phyloP scores from a whole-genome alignment of 805 yeast species.

The Candida michaelii region DNA sequence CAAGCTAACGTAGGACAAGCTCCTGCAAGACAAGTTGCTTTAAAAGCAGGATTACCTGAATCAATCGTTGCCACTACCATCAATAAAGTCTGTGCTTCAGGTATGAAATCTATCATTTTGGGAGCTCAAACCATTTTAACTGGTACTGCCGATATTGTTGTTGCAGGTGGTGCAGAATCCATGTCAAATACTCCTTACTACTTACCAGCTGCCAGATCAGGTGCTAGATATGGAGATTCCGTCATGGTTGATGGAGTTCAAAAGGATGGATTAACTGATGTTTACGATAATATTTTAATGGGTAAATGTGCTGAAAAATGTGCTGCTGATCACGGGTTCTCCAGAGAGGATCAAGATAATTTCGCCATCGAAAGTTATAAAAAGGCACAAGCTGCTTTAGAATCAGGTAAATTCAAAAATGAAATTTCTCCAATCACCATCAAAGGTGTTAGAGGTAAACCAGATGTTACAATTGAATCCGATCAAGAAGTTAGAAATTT shows the following conservation, averaged over 20 bases:
- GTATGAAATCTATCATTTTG: conserved; percentile 84
- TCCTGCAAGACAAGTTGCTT: conserved; percentile 97
- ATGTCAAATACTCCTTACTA: conserved; percentile 97
- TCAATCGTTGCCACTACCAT: conserved; percentile 83
- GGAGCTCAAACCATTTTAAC: conserved; percentile 89
- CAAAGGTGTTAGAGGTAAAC: conserved; percentile 83
- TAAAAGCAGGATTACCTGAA: conserved; percentile 83
- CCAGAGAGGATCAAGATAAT: conserved; percentile 87
- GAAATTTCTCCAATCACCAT: conserved; percentile 89
- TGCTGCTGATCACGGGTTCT: conserved; percentile 72
- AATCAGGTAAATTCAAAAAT: conserved; percentile 70
- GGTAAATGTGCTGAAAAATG: conserved; percentile 97
- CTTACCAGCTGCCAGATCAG: conserved; percentile 64
- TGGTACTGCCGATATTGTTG: conserved; percentile 88
- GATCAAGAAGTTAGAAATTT: conserved; percentile 87
- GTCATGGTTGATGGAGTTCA: conserved; percentile 82
- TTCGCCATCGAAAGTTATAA: conserved; percentile 83
- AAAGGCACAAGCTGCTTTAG: conserved; percentile 81
- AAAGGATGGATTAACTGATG: conserved; percentile 92
- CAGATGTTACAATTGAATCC: conserved; percentile 49
- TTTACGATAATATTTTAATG: conserved; percentile 86
- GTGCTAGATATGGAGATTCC: conserved; percentile 87
- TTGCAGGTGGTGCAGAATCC: conserved; percentile 97
- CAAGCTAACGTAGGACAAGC: conserved; percentile 95
- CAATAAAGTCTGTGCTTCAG: conserved; percentile 97